phyloP scores from a whole-genome alignment of 2,329 filamentous ascomycete species.

The Lecanosticta acicola region DNA sequence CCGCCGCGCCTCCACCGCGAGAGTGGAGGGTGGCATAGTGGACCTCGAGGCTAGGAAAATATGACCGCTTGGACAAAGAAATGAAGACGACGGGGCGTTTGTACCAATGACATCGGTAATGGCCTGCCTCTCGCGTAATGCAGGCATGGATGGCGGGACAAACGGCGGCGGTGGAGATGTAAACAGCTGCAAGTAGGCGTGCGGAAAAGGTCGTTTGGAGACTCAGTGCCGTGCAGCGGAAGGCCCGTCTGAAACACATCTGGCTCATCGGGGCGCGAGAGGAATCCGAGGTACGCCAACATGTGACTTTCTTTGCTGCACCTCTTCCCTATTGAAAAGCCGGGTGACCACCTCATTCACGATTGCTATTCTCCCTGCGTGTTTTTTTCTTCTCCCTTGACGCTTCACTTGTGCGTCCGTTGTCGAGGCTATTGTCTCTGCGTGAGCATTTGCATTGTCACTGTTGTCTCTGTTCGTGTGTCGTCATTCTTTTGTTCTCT shows the following conservation, averaged over 20 bases:
- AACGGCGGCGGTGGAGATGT: conserved; percentile 1
- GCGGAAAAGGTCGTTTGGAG: neutral
- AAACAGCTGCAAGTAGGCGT: conserved; percentile 1
- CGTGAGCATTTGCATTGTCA: conserved; percentile 3
- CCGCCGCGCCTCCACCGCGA: neutral
- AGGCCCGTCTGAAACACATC: neutral
- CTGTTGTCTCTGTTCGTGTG: neutral
- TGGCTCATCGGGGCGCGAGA: neutral
- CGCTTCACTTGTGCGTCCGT: conserved; percentile 1
- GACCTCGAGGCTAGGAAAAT: conserved; percentile 17
- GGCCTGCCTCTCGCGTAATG: conserved; percentile 9
- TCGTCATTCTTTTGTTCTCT: conserved; percentile 3
- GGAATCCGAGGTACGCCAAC: neutral
- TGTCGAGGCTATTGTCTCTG: conserved; percentile 4
- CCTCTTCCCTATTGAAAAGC: conserved; percentile 1
- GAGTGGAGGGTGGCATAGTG: conserved; percentile 6
- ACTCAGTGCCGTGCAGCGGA: neutral
- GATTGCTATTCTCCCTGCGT: neutral
- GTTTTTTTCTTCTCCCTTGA: conserved; percentile 1
- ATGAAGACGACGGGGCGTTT: conserved; percentile 6
- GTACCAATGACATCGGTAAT: conserved; percentile 3
- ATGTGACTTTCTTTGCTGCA: neutral
- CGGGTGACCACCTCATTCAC: neutral
- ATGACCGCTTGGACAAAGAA: conserved; percentile 20
- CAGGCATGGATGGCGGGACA: conserved; percentile 1